Base-by-base conservation (phyloP, 352 stramenopile species). In the Globisporangium camurandrum region DNA sequence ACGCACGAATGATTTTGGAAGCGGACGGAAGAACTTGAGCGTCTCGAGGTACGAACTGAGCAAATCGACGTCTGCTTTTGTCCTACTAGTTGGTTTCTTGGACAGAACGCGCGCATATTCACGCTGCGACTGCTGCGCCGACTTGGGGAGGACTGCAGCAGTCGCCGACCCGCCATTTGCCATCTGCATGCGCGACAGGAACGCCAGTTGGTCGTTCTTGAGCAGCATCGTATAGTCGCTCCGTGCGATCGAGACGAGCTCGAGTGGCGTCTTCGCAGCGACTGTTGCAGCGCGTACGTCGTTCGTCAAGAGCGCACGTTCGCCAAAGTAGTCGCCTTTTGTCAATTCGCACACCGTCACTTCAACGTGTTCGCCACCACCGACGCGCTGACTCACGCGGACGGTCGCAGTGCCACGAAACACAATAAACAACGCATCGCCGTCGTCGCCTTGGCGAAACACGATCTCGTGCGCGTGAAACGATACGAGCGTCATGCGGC, bases 141-240 rank as follows among this genome's bases (percentile, higher is more conserved):
- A 12, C 12, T 11, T 4, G 23, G 23, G 2, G 9, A 31, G 1
- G 22, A 54, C 30, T 28, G 39, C 26, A 37, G 49, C 45, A 27
- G 46, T 23, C 22, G 54, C 31, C 20, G 42, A 28, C 17, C 70
- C 51, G 2, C 65, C 68, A 16, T 71, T 71, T 2, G 74, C 60
- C 39, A 82, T 66, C 34, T 85, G 75, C 62, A 84, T 75, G 2
- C 75, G 65, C 28, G 69, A 79, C 8, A 85, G 61, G 36, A 88
- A 88, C 33, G 74, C 72, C 42, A 84, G 64, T 45, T 86, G 78
- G 45, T 87, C 75, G 42, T 78, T 74, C 47, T 81, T 77, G 30
- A 87, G 69, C 72, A 86, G 81, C 30, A 84, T 51, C 46, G 84
- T 77, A 61, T 89, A 89, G 61, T 86, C 78, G 6, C 64, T 69